phyloP scores from a whole-genome alignment of 192 early-diverging fungal genomes.

The Kickxella alabastrina region DNA sequence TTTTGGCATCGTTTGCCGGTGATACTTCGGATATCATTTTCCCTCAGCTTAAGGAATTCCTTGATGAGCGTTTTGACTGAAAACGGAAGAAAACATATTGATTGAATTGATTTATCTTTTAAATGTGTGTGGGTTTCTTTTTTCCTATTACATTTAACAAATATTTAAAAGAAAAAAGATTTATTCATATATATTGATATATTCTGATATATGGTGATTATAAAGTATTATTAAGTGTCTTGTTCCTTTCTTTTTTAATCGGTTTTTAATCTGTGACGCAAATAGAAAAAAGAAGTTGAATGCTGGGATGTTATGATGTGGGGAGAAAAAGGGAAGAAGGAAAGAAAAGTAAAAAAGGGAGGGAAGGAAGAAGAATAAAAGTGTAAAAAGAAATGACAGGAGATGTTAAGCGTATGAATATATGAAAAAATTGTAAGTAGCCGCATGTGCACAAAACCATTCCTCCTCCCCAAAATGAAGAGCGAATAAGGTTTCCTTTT shows the following conservation, averaged over 20 bases:
- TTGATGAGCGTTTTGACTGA: slow-evolving; percentile 41
- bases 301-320: too few species aligned
- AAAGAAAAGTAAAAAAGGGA: not conserved
- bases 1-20: slow-evolving; percentile 69
- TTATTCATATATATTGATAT: too few species aligned
- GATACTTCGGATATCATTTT: slow-evolving; percentile 89
- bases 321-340: not conserved
- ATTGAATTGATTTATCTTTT: too few species aligned
- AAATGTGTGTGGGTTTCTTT: too few species aligned
- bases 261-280: not conserved
- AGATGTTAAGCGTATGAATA: not conserved
- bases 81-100: not conserved
- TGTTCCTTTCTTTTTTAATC: not conserved
- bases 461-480: not conserved
- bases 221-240: too few species aligned
- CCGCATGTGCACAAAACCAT: not conserved
- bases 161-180: too few species aligned
- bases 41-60: slow-evolving; percentile 64
- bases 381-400: not conserved
- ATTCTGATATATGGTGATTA: too few species aligned
- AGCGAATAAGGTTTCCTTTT: not conserved
- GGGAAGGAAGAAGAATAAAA: too few species aligned
- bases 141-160: too few species aligned
- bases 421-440: not conserved
- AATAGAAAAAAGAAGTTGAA: too few species aligned